A percentile compares a stretch with the other conserved stretches of the same genome.
These are phyloP conservation scores for Tylopilus intermedius DNA, from an alignment of 768 basidiomycete genomes.

Conservation along the genomic window DNA sequence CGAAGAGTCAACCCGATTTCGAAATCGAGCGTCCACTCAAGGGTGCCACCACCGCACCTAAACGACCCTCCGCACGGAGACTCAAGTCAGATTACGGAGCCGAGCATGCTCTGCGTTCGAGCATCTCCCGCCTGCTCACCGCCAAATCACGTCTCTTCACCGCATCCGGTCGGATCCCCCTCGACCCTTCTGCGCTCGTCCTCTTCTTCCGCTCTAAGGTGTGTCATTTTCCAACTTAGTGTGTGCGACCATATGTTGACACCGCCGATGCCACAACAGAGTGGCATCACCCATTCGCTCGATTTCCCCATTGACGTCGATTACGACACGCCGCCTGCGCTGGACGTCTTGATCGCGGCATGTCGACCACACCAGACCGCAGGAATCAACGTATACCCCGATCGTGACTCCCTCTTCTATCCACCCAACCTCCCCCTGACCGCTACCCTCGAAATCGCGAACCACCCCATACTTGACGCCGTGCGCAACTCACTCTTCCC, in stretches of 20 bases:
- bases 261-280: slow-evolving; percentile 36
- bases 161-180: slow-evolving; percentile 61
- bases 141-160: slow-evolving; percentile 62
- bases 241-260: neutral
- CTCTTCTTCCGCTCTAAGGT: slow-evolving; percentile 81
- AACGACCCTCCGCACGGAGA: slow-evolving; percentile 30
- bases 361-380: slow-evolving; percentile 62
- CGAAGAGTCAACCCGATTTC: slow-evolving; percentile 49
- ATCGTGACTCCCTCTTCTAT: slow-evolving; percentile 66
- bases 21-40: slow-evolving; percentile 57
- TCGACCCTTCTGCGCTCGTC: slow-evolving; percentile 62
- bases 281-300: slow-evolving; percentile 72
- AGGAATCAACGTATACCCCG: slow-evolving; percentile 47
- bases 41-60: slow-evolving; percentile 28
- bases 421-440: slow-evolving; percentile 70
- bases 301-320: slow-evolving; percentile 80
- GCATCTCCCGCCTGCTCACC: slow-evolving; percentile 49
- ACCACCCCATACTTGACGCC: slow-evolving; percentile 78
- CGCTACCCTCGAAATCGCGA: slow-evolving; percentile 72
- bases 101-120: slow-evolving; percentile 50
- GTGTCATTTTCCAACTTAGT: slow-evolving; percentile 11
- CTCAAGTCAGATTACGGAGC: slow-evolving; percentile 44
- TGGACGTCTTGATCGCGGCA: slow-evolving; percentile 72
- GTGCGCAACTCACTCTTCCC: slow-evolving; percentile 71
- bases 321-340: slow-evolving; percentile 67